Percentiles rank a stretch among this genome's conserved stretches.
Conservation (phyloP, 805 yeast species). For the Candida xyloterini region DNA sequence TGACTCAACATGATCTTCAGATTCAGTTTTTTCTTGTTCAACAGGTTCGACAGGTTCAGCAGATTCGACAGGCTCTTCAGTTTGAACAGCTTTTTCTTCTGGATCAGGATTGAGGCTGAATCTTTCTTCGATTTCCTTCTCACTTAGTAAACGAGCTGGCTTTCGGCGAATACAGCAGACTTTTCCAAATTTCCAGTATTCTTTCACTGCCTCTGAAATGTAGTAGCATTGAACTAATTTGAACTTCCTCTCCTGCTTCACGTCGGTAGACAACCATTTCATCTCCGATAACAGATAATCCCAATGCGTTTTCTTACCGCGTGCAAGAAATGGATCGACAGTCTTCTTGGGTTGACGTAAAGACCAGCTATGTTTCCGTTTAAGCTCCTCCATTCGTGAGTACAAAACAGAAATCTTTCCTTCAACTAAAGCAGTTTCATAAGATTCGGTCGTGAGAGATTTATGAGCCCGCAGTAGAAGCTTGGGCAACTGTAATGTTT, state of each 20-base stretch:
- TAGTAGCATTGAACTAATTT: constrained; percentile 67
- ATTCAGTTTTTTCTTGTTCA: not conserved
- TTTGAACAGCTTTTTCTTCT: not conserved
- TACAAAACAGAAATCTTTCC: constrained; percentile 88
- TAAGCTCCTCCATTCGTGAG: constrained; percentile 88
- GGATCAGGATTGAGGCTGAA: not conserved
- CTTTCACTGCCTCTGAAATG: constrained; percentile 69
- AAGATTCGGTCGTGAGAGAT: constrained; percentile 78
- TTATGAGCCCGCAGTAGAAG: constrained; percentile 84
- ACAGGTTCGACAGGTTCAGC: not conserved
- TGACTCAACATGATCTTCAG: constrained; percentile 1
- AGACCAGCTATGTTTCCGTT: constrained; percentile 86
- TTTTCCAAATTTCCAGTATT: constrained; percentile 77
- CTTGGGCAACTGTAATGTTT: constrained; percentile 80
- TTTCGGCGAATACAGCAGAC: constrained; percentile 58
- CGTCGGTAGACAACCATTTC: constrained; percentile 80
- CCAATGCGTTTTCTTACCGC: constrained; percentile 57
- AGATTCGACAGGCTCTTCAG: not conserved
- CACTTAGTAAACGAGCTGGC: constrained; percentile 36
- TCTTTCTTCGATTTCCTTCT: constrained; percentile 7
- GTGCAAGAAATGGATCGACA: constrained; percentile 57
- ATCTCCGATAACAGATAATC: constrained; percentile 72
- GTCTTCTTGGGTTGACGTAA: constrained; percentile 76
- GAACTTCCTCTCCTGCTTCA: constrained; percentile 64
- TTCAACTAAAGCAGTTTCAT: constrained; percentile 80